Conservation (phyloP, 108 stramenopile genomes). For the Mayamaea pseudoterrestris region DNA sequence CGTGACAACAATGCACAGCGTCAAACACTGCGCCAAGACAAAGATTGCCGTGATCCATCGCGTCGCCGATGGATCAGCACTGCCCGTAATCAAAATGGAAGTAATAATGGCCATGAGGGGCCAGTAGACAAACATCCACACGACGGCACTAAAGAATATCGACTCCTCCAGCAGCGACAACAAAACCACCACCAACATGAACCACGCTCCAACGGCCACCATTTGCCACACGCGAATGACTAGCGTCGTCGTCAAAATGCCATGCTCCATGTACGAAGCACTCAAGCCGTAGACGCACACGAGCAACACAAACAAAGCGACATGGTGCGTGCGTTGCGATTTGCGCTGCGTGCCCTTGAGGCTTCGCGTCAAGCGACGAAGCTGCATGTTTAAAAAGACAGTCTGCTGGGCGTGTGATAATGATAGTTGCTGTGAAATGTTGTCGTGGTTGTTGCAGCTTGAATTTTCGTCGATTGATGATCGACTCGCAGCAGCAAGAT, state of each 20-base stretch:
- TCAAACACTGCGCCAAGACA: conserved; percentile 14
- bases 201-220: conserved; percentile 8
- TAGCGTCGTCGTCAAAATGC: conserved; percentile 1
- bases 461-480: too few relatives aligned
- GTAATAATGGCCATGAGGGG: conserved; percentile 14
- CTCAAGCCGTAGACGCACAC: conserved; percentile 2
- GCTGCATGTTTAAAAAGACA: conserved; percentile 25
- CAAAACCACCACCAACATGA: conserved; percentile 12
- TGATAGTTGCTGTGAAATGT: too few relatives aligned
- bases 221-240: conserved; percentile 3
- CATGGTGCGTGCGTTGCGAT: conserved; percentile 1
- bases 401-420: too few relatives aligned
- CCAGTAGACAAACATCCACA: conserved; percentile 32
- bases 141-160: conserved; percentile 16
- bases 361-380: conserved; percentile 17
- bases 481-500: too few relatives aligned
- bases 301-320: conserved; percentile 9
- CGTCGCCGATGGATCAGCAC: neutral
- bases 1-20: conserved; percentile 12
- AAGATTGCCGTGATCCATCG: conserved; percentile 6
- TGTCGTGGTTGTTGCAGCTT: too few relatives aligned
- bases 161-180: conserved; percentile 10
- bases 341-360: conserved; percentile 16
- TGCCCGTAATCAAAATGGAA: conserved; percentile 7
- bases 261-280: neutral